Percentiles rank a stretch among this genome's conserved stretches.
Conservation (phyloP, 805 yeast species). For the Ogataea siamensis region DNA sequence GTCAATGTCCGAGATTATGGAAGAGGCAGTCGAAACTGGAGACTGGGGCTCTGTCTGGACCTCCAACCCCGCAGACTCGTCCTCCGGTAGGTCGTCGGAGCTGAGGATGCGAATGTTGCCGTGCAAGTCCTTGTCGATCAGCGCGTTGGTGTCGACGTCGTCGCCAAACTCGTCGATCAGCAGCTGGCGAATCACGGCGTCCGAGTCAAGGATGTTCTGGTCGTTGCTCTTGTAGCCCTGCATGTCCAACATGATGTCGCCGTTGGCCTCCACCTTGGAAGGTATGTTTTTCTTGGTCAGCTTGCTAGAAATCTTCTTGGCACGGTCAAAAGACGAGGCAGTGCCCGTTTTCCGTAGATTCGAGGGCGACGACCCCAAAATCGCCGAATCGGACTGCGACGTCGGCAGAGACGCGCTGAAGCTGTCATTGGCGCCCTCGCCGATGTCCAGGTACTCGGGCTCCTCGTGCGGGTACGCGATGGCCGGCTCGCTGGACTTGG, state of each 20-base stretch:
- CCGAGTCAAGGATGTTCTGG: constrained; percentile 72
- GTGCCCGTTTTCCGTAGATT: constrained; percentile 18
- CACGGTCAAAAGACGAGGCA: constrained; percentile 44
- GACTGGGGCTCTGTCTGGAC: constrained; percentile 15
- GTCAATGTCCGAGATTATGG: constrained; percentile 27
- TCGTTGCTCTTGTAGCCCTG: constrained; percentile 92
- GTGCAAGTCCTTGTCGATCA: constrained; percentile 56
- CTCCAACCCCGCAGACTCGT: constrained; percentile 15
- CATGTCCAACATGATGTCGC: constrained; percentile 88
- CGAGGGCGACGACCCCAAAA: constrained; percentile 21
- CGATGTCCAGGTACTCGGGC: constrained; percentile 51
- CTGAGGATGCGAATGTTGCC: constrained; percentile 62
- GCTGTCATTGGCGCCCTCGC: constrained; percentile 30
- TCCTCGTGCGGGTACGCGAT: constrained; percentile 36
- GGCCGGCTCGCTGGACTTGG: constrained; percentile 20
- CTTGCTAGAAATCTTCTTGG: constrained; percentile 60
- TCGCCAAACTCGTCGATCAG: constrained; percentile 72
- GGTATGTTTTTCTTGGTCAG: constrained; percentile 77
- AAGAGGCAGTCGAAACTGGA: constrained; percentile 23
- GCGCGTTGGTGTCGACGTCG: constrained; percentile 43
- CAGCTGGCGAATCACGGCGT: constrained; percentile 68
- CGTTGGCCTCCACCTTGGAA: constrained; percentile 80
- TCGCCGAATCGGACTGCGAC: constrained; percentile 15
- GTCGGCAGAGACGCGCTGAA: constrained; percentile 10
- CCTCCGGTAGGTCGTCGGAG: constrained; percentile 25